A percentile compares a stretch with the other conserved stretches of the same genome.
phyloP scores from a whole-genome alignment of 1,139 yeast species.

The Kodamaea arcana region DNA sequence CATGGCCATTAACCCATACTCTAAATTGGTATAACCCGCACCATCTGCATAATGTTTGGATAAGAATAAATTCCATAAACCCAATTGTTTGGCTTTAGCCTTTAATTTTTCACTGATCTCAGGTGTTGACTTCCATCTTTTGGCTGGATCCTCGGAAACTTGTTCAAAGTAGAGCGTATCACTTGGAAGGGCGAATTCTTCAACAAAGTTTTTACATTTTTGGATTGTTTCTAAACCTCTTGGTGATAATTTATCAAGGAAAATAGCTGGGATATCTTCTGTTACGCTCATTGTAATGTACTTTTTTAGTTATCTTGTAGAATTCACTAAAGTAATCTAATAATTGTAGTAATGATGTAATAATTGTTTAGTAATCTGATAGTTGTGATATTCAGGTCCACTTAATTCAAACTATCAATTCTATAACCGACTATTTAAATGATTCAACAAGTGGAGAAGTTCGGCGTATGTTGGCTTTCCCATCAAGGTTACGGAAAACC shows the following conservation, averaged over 20 bases:
- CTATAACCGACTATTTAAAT: not conserved
- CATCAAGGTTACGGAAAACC: too few species aligned
- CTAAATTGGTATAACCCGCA: constrained; percentile 62
- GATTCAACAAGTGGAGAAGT: not conserved
- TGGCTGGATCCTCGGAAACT: constrained; percentile 34
- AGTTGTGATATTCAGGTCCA: too few species aligned
- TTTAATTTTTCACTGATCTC: constrained; percentile 51
- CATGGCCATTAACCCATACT: constrained; percentile 69
- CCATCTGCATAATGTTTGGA: constrained; percentile 57
- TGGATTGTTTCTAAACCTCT: constrained; percentile 51
- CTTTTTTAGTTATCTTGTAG: too few species aligned
- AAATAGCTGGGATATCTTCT: constrained; percentile 44
- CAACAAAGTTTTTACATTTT: constrained; percentile 50
- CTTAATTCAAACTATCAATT: too few species aligned
- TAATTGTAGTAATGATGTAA: not conserved
- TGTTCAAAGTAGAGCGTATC: constrained; percentile 43
- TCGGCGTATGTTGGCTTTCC: too few species aligned
- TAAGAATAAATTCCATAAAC: constrained; percentile 65
- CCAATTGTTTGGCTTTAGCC: constrained; percentile 50
- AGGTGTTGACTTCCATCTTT: constrained; percentile 52
- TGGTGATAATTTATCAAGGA: constrained; percentile 42
- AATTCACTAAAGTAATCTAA: too few species aligned
- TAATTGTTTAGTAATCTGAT: not conserved
- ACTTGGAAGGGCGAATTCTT: constrained; percentile 58
- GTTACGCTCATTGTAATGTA: constrained; percentile 22